phyloP scores from a whole-genome alignment of 2,329 filamentous ascomycete species.

The Aspergillus intermedius region DNA sequence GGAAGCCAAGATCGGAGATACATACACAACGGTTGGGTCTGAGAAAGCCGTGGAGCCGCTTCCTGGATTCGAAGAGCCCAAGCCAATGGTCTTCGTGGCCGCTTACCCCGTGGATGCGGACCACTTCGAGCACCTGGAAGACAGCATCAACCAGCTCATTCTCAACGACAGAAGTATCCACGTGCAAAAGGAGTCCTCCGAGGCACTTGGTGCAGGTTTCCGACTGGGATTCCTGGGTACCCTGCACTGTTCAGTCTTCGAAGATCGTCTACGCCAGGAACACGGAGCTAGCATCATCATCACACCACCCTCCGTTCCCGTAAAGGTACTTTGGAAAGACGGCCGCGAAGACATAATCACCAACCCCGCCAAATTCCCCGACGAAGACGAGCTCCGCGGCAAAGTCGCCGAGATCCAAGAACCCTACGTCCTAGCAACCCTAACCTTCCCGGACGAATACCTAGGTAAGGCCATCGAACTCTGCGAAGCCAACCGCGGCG shows the following conservation, averaged over 20 bases:
- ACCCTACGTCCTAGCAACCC: constrained; percentile 71
- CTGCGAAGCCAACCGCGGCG: constrained; percentile 81
- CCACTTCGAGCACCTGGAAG: constrained; percentile 79
- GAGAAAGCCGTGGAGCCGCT: constrained; percentile 72
- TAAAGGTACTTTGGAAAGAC: constrained; percentile 72
- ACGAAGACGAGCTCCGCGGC: constrained; percentile 53
- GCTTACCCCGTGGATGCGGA: constrained; percentile 90
- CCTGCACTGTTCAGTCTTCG: constrained; percentile 96
- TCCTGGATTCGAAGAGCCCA: constrained; percentile 92
- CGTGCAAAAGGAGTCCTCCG: constrained; percentile 86
- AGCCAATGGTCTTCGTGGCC: constrained; percentile 97
- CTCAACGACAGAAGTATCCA: constrained; percentile 95
- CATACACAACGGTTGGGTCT: constrained; percentile 74
- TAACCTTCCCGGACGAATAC: constrained; percentile 91
- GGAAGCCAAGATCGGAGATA: constrained; percentile 94
- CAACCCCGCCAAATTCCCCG: constrained; percentile 84
- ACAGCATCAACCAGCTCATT: constrained; percentile 88
- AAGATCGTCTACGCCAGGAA: constrained; percentile 88
- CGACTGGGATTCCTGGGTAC: constrained; percentile 93
- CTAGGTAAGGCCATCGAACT: constrained; percentile 91
- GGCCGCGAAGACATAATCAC: constrained; percentile 73
- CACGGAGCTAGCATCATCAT: constrained; percentile 94
- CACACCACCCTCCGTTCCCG: constrained; percentile 90
- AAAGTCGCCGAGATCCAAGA: constrained; percentile 60
- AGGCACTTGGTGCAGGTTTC: constrained; percentile 90